phyloP scores from a whole-genome alignment of 2,329 filamentous ascomycete species.

The Monosporascus sp. region DNA sequence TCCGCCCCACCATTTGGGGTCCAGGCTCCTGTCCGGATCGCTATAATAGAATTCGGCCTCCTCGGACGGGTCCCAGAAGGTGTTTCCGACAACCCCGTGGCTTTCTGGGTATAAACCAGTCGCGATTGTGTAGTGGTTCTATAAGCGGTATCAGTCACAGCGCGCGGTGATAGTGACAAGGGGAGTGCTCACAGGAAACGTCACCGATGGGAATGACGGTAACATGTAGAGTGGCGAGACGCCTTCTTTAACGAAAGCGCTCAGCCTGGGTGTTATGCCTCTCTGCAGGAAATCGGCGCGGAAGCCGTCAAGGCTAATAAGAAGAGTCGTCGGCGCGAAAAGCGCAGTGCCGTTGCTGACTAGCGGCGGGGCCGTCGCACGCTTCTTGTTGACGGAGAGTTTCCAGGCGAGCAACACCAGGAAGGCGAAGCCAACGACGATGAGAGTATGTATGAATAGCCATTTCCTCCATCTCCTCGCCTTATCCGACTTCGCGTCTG shows the following conservation, averaged over 20 bases:
- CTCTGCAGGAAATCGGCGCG: constrained; percentile 87
- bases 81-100: constrained; percentile 90
- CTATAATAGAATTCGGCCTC: constrained; percentile 85
- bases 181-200: constrained; percentile 58
- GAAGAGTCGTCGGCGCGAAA: constrained; percentile 86
- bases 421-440: constrained; percentile 49
- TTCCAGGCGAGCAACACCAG: constrained; percentile 55
- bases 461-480: constrained; percentile 48
- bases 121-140: constrained; percentile 85
- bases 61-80: constrained; percentile 81
- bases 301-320: constrained; percentile 94
- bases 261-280: constrained; percentile 76
- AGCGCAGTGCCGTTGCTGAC: constrained; percentile 79
- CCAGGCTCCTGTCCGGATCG: constrained; percentile 66
- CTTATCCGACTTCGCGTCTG: constrained; percentile 42
- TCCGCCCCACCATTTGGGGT: constrained; percentile 89
- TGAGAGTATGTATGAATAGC: constrained; percentile 47
- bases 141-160: constrained; percentile 6
- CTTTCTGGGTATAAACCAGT: constrained; percentile 90
- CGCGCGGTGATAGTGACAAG: constrained; percentile 9
- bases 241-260: constrained; percentile 71
- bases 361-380: constrained; percentile 26
- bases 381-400: constrained; percentile 43
- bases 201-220: constrained; percentile 92
- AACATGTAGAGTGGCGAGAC: constrained; percentile 90